Conservation (phyloP, 2,329 filamentous ascomycete genomes). For the Sclerotinia subarctica region DNA sequence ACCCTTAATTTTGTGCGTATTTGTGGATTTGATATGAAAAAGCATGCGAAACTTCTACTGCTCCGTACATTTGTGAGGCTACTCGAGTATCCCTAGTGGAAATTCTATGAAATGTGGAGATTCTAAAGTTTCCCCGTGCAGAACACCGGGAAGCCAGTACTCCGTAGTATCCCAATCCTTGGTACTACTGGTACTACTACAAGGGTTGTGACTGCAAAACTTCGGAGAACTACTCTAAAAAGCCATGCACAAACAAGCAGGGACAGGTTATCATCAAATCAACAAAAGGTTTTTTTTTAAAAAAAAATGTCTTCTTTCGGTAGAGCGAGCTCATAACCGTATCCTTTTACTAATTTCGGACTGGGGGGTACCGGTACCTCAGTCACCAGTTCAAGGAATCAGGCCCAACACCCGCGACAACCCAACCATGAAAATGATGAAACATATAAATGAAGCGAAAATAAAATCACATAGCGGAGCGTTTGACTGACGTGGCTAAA, state of each 20-base stretch:
- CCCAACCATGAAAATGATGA: constrained; percentile 13
- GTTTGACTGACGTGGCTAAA: constrained; percentile 15
- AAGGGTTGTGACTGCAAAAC: background rate
- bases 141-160: background rate
- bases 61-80: background rate
- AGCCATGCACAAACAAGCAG: too few species aligned
- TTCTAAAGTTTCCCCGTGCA: constrained; percentile 10
- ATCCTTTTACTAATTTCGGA: background rate
- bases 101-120: constrained; percentile 15
- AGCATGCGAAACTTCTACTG: constrained; percentile 1
- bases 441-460: background rate
- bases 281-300: too few species aligned
- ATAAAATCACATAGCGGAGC: constrained; percentile 4
- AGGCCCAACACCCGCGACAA: constrained; percentile 11
- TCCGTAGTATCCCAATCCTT: background rate
- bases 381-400: background rate
- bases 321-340: too few species aligned
- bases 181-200: constrained; percentile 10
- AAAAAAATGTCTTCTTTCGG: background rate
- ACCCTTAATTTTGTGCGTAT: constrained; percentile 3
- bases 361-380: background rate
- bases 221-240: too few species aligned
- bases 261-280: too few species aligned
- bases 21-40: background rate
- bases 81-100: background rate